phyloP scores from a whole-genome alignment of 331 rosid species.

The Ulmus americana region DNA sequence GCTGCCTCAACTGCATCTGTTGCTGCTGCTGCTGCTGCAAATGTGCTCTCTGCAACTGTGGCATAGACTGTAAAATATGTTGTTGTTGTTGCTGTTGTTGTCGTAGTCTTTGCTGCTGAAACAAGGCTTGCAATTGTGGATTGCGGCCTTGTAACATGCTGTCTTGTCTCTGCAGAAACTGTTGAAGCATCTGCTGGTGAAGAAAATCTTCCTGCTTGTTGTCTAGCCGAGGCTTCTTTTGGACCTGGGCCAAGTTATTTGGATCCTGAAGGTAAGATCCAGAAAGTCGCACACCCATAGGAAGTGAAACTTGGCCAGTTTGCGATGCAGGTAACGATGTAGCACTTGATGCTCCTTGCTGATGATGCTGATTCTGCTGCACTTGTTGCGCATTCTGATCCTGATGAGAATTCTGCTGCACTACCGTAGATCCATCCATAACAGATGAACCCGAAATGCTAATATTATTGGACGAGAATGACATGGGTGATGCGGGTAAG shows the following conservation, averaged over 20 bases:
- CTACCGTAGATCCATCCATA: slow-evolving; percentile 81
- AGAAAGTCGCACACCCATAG: slow-evolving; percentile 53
- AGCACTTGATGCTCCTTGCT: slow-evolving; percentile 67
- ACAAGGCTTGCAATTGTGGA: slow-evolving; percentile 62
- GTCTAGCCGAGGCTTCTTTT: slow-evolving; percentile 80
- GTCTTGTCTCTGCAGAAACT: slow-evolving; percentile 81
- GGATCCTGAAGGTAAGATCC: slow-evolving; percentile 71
- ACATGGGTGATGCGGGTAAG: slow-evolving; percentile 84
- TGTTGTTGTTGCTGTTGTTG: slow-evolving; percentile 63
- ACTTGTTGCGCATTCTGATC: slow-evolving; percentile 62
- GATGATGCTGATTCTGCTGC: slow-evolving; percentile 56
- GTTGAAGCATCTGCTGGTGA: slow-evolving; percentile 74
- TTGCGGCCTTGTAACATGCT: slow-evolving; percentile 62
- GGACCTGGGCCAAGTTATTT: slow-evolving; percentile 50
- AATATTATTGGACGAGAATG: slow-evolving; percentile 80
- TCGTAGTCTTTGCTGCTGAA: slow-evolving; percentile 76
- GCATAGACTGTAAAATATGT: slow-evolving; percentile 78
- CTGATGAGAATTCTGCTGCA: slow-evolving; percentile 78
- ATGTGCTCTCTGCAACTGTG: slow-evolving; percentile 73
- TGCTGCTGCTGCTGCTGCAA: slow-evolving; percentile 53
- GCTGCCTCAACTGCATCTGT: slow-evolving; percentile 73
- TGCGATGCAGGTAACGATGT: slow-evolving; percentile 53
- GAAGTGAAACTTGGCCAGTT: slow-evolving; percentile 44
- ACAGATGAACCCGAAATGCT: slow-evolving; percentile 83
- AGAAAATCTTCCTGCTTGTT: slow-evolving; percentile 73